A percentile compares a stretch with the other conserved stretches of the same genome.
Evolutionary conservation across 208 protist genomes (phyloP).

Genomic region (Tritrichomonas foetus): DNA sequence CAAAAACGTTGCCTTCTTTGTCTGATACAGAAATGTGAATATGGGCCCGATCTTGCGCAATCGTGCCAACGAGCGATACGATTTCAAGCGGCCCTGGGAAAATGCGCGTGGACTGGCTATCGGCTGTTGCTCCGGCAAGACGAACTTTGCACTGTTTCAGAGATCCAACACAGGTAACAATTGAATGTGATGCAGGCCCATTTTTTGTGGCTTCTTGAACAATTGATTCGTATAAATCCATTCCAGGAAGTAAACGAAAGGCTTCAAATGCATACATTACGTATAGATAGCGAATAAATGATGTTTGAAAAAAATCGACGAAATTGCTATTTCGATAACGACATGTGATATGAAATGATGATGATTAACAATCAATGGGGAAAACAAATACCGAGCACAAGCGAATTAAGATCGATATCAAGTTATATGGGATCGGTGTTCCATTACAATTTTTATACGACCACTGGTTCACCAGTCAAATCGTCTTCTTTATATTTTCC

Average conservation of each 20-base stretch:
- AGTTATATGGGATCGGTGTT: background rate
- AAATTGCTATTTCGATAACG: too few relatives aligned
- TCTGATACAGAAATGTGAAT: constrained; percentile 35
- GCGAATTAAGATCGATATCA: background rate
- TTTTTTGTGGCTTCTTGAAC: background rate
- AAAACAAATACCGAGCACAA: too few relatives aligned
- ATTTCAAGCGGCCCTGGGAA: constrained; percentile 2
- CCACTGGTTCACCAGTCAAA: background rate
- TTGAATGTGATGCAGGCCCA: background rate
- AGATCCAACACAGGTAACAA: constrained; percentile 22
- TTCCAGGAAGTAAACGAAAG: background rate
- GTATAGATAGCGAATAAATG: too few relatives aligned
- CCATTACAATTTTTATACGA: background rate
- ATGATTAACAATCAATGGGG: too few relatives aligned
- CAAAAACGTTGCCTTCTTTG: background rate
- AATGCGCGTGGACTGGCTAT: background rate
- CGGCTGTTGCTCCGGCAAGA: background rate
- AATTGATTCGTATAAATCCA: background rate
- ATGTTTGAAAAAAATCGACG: too few relatives aligned
- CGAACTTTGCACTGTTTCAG: background rate
- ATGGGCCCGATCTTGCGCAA: background rate
- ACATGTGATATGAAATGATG: too few relatives aligned
- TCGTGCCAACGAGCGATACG: background rate
- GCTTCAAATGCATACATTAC: background rate
- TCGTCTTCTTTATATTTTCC: background rate